Conservation (phyloP, 2,329 filamentous ascomycete genomes). For the Cladophialophora immunda region DNA sequence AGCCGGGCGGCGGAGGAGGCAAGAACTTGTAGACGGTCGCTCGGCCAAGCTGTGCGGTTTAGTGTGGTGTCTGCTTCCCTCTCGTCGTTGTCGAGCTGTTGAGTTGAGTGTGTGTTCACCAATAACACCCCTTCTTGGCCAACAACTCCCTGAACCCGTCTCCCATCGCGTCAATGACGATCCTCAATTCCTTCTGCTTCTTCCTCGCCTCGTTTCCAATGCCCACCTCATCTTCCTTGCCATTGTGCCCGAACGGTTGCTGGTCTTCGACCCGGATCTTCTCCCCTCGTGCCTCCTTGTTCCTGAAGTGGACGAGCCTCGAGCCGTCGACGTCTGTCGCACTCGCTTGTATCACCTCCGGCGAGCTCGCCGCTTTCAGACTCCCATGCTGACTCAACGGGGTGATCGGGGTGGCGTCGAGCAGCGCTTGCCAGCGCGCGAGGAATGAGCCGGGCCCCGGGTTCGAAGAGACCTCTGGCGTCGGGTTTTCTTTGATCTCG, state of each 20-base stretch:
- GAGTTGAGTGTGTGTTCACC: no score
- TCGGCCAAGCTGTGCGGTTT: not conserved
- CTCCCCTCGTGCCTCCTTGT: conserved; percentile 43
- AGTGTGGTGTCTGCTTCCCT: not conserved
- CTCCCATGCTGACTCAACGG: conserved; percentile 63
- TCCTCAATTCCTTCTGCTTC: conserved; percentile 47
- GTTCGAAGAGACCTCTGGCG: conserved; percentile 46
- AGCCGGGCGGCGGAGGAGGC: no score
- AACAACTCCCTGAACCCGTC: conserved; percentile 51
- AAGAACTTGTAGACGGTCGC: not conserved
- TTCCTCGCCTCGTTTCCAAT: conserved; percentile 22
- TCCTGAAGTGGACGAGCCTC: conserved; percentile 51
- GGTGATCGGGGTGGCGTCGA: conserved; percentile 75
- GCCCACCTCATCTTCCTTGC: conserved; percentile 33
- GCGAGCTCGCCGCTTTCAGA: conserved; percentile 63
- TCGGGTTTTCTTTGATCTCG: conserved; percentile 18
- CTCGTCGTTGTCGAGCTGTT: not conserved
- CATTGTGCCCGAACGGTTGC: not conserved
- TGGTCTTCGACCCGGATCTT: conserved; percentile 41
- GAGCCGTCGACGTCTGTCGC: conserved; percentile 44
- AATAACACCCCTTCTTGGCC: conserved; percentile 38
- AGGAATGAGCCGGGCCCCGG: conserved; percentile 77
- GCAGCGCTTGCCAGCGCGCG: conserved; percentile 73
- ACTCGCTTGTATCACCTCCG: conserved; percentile 44
- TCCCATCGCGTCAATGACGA: conserved; percentile 54